Base-by-base conservation (phyloP, 2,329 filamentous ascomycete species). In the Xylariaceae sp. region DNA sequence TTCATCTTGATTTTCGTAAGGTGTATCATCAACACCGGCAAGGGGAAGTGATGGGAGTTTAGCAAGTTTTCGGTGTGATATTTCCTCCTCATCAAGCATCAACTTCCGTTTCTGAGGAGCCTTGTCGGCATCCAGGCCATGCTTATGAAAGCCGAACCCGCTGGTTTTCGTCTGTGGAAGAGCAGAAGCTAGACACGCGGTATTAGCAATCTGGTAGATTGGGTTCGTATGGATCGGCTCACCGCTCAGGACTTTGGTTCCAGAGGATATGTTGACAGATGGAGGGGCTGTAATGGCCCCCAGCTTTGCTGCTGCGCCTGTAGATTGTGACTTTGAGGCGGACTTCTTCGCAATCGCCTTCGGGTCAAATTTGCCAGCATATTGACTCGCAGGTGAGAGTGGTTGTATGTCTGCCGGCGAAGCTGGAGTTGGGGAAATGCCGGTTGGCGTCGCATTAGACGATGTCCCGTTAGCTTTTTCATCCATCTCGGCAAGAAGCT, bases 31-130 rank as follows among this genome's bases (percentile, higher is more conserved):
- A 62, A 80, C 75, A 65, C 82, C 82, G 69, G 87, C 83, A 56
- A 89, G 78, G 56, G 88, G 83, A 60, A 90, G 84, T 65, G 88
- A 88, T 59, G 93, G 92, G 61, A 99, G 85, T 76, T 92, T 94
- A 71, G 91, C 91, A 65, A 99, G 83, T 77, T 95, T 97, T 72
- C 92, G 89, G 70, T 89, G 87, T 1, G 88, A 88, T 37, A 86
- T 87, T 68, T 96, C 90, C 68, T 97, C 93, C 69, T 97, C 93
- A 61, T 89, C 92, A 67, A 97, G 87, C 67, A 92, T 87, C 18
- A 96, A 79, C 61, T 89, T 91, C 66, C 87, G 88, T 70, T 90
- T 91, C 17, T 84, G 79, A 3, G 83, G 79, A 2, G 82, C 73
- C 69, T 89, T 91, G 55, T 90, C 88, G 18, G 73, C 74, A 56